Evolutionary conservation across 2,329 filamentous ascomycete species (phyloP).

Genomic region (Fusarium haematococcum): DNA sequence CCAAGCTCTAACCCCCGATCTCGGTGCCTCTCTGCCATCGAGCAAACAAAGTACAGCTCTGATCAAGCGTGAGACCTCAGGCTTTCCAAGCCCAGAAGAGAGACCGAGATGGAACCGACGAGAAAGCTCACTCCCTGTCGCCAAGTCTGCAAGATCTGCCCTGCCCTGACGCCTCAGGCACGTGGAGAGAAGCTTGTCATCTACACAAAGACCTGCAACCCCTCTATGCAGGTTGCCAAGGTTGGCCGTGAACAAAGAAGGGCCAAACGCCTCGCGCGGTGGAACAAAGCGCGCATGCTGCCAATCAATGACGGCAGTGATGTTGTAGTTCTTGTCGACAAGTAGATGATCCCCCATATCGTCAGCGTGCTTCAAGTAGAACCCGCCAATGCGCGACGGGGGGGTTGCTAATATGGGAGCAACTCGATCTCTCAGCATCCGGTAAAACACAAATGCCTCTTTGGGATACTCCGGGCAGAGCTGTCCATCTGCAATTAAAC

Average conservation of each 20-base stretch:
- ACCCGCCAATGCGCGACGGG: neutral
- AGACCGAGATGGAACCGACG: conserved; percentile 3
- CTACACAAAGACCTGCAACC: neutral
- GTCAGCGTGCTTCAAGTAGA: conserved; percentile 16
- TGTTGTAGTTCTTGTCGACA: conserved; percentile 7
- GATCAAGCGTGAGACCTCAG: neutral
- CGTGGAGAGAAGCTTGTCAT: neutral
- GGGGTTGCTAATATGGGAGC: neutral
- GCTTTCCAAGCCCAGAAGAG: neutral
- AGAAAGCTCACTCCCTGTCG: neutral
- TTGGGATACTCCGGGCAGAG: conserved; percentile 9
- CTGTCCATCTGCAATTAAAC: conserved; percentile 8
- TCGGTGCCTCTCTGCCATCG: neutral
- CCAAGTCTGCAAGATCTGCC: neutral
- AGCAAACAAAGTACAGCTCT: conserved; percentile 5
- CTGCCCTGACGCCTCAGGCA: neutral
- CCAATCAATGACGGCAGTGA: conserved; percentile 21
- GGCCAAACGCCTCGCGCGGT: conserved; percentile 9
- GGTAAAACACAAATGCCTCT: conserved; percentile 7
- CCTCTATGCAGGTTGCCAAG: conserved; percentile 1
- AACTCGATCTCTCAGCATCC: conserved; percentile 1
- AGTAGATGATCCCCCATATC: conserved; percentile 13
- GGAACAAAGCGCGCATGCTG: conserved; percentile 18
- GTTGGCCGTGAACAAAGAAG: conserved; percentile 11
- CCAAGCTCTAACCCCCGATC: neutral